These are phyloP conservation scores for Udeniomyces megalosporus DNA, from an alignment of 768 basidiomycete species.

Conservation along the genomic window DNA sequence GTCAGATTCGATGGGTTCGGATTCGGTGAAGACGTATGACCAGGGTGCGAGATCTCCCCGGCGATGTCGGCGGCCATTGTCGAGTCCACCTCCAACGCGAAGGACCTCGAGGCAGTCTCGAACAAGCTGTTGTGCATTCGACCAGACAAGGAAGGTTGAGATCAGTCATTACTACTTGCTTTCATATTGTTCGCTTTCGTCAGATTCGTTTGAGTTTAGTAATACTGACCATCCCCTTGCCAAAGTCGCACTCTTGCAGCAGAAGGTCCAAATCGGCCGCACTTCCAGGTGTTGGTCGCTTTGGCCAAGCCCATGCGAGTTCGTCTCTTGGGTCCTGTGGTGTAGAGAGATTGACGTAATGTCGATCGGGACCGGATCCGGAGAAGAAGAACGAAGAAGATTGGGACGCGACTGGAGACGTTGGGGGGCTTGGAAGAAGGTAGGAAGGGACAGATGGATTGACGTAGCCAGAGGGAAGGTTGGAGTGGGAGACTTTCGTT, in stretches of 20 bases:
- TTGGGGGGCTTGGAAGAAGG: slow-evolving; percentile 18
- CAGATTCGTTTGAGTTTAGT: no score
- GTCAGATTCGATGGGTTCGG: neutral
- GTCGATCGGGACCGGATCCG: slow-evolving; percentile 60
- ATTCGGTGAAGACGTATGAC: slow-evolving; percentile 74
- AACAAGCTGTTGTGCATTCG: no score
- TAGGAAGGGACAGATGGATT: slow-evolving; percentile 28
- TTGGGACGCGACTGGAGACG: slow-evolving; percentile 19
- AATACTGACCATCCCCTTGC: slow-evolving; percentile 36
- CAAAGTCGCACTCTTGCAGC: slow-evolving; percentile 87
- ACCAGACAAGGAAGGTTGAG: no score
- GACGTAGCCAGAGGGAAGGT: slow-evolving; percentile 21
- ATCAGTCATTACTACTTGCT: no score
- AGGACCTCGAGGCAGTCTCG: slow-evolving; percentile 91
- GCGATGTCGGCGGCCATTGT: slow-evolving; percentile 57
- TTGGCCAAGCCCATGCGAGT: slow-evolving; percentile 46
- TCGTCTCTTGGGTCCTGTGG: slow-evolving; percentile 33
- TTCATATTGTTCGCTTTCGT: no score
- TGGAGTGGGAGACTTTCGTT: slow-evolving; percentile 22
- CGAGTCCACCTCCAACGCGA: slow-evolving; percentile 74
- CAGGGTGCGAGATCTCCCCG: slow-evolving; percentile 63
- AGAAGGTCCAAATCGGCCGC: slow-evolving; percentile 78
- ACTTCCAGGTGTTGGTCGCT: slow-evolving; percentile 67
- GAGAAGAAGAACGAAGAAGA: slow-evolving; percentile 40
- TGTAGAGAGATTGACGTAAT: slow-evolving; percentile 54